These are phyloP conservation scores for Amaranthus hypochondriacus DNA, from an alignment of 148 eudicot genomes.

Conservation along the genomic window DNA sequence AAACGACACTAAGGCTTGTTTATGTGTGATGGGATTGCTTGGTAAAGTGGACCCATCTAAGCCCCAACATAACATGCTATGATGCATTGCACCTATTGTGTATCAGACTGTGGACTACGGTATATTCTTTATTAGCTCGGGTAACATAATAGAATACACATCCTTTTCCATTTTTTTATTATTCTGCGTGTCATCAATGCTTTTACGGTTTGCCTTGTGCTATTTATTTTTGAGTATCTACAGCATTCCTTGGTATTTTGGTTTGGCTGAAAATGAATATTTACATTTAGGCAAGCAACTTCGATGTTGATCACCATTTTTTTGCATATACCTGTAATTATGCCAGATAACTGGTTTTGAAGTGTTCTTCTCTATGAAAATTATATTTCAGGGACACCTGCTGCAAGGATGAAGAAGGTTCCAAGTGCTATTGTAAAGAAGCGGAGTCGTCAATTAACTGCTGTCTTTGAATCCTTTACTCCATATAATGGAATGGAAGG, in stretches of 20 bases:
- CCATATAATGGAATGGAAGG: constrained; percentile 93
- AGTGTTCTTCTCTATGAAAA: neutral
- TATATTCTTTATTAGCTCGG: neutral
- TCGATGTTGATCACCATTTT: neutral
- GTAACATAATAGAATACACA: neutral
- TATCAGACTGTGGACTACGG: too few relatives aligned
- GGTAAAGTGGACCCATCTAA: too few relatives aligned
- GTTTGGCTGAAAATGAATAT: neutral
- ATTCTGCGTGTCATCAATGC: neutral
- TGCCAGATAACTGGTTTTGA: neutral
- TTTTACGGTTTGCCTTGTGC: neutral
- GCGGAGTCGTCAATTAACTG: constrained; percentile 88
- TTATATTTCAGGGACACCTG: constrained; percentile 71
- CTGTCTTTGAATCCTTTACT: constrained; percentile 79
- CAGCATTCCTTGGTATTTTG: neutral
- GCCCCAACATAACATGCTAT: too few relatives aligned
- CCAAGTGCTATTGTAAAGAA: constrained; percentile 81
- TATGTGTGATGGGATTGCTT: too few relatives aligned
- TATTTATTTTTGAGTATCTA: neutral
- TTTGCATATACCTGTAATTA: neutral
- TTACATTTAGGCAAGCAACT: neutral
- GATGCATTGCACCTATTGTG: too few relatives aligned
- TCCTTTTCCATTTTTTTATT: neutral
- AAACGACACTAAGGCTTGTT: too few relatives aligned
- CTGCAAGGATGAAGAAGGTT: constrained; percentile 98